Base-by-base conservation (phyloP, 257 asterid species). In the Lithospermum erythrorhizon region DNA sequence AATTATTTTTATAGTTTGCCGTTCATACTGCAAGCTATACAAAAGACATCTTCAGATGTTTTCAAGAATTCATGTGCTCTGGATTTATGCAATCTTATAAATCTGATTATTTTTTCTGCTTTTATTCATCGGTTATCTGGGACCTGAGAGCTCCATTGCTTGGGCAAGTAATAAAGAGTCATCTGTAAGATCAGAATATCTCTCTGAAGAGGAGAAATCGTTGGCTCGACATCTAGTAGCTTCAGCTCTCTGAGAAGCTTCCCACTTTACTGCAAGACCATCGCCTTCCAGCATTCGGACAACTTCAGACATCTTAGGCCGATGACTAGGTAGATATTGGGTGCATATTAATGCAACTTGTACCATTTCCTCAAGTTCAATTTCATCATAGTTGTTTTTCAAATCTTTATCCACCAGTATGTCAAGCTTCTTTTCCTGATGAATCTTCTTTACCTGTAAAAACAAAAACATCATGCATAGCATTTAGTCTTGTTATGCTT, bases 281-380 rank as follows among this genome's bases (percentile, higher is more conserved):
- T 75, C 80, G 2, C 80, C 80, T 68, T 75, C 74, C 32, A 75
- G 70, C 80, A 75, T 75, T 61, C 77, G 48, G 23, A 71, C 58
- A n/a, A 71, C 77, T 35, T 75, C 76, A 1, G 76, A 75, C 80
- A 75, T 75, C 60, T 64, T 75, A 8, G 80, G 80, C 6, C 80
- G 54, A 51, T 49, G 56, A 41, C 57, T 53, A 24, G 77, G 80
- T 22, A 41, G 68, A 55, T 61, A 71, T 27, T 71, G 80, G 13
- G 74, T 71, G 59, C 80, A 75, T 11, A 75, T 48, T 13, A 75
- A 70, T 18, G 80, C 76, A 35, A 75, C 80, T 65, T 59, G 68
- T 25, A 71, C 71, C 69, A 75, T 75, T 58, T 71, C 76, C 58
- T 71, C 73, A 9, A 75, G 57, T 61, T 75, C 79, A n/a, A 67